These are phyloP conservation scores for Oryza punctata DNA, from an alignment of 176 grass and related monocot species.

Conservation along the genomic window DNA sequence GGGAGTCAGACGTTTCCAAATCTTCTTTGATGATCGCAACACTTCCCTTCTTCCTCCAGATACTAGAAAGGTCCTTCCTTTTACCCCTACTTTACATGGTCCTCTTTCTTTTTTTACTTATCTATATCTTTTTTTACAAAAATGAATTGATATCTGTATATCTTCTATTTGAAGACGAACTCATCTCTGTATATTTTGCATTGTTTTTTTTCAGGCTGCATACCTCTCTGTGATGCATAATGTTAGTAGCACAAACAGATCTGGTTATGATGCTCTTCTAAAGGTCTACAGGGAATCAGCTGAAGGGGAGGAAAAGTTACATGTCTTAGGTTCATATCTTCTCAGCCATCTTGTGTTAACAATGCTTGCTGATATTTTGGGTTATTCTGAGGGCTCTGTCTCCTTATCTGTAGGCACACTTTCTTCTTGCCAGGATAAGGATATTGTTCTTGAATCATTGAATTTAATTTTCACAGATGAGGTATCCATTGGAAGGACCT, in stretches of 20 bases:
- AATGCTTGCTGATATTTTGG: slow-evolving; percentile 35
- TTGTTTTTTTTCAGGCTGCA: slow-evolving; percentile 57
- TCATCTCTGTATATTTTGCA: slow-evolving; percentile 13
- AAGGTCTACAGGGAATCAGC: slow-evolving; percentile 62
- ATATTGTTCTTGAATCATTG: slow-evolving; percentile 72
- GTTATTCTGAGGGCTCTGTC: slow-evolving; percentile 27
- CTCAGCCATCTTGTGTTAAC: slow-evolving; percentile 28
- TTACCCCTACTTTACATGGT: slow-evolving; percentile 28
- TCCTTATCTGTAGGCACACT: slow-evolving; percentile 52
- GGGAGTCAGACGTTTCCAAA: slow-evolving; percentile 62
- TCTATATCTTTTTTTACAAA: background rate
- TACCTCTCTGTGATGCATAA: slow-evolving; percentile 84
- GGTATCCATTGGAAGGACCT: slow-evolving; percentile 44
- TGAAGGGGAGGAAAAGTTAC: slow-evolving; percentile 65
- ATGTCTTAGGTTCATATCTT: slow-evolving; percentile 57
- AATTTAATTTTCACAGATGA: slow-evolving; percentile 70
- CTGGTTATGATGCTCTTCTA: slow-evolving; percentile 74
- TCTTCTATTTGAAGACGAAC: background rate
- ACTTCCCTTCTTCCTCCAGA: slow-evolving; percentile 70
- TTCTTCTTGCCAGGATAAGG: slow-evolving; percentile 61
- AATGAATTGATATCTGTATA: background rate
- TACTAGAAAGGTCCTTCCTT: slow-evolving; percentile 72
- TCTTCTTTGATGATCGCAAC: slow-evolving; percentile 62
- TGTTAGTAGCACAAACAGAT: slow-evolving; percentile 64
- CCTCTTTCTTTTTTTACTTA: background rate